phyloP scores from a whole-genome alignment of 1,284 basidiomycete species.

The Polyporus tsugae region DNA sequence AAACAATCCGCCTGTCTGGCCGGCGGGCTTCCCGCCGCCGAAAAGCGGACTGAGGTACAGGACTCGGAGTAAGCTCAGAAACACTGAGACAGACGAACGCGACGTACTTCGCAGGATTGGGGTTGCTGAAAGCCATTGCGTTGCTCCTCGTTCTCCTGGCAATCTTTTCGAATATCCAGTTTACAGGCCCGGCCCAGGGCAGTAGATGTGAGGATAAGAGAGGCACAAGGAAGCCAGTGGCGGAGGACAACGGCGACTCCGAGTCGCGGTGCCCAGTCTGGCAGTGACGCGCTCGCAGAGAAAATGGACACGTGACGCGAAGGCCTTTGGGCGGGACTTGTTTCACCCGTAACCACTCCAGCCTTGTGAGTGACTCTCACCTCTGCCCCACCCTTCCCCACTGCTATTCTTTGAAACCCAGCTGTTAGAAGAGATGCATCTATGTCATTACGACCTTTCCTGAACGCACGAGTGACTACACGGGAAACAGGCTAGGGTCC shows the following conservation, averaged over 20 bases:
- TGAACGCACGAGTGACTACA: background rate
- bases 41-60: constrained; percentile 43
- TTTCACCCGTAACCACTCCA: constrained; percentile 1
- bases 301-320: background rate
- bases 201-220: background rate
- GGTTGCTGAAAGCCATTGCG: constrained; percentile 8
- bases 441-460: background rate
- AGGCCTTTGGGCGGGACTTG: background rate
- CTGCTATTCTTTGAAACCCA: background rate
- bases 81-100: background rate
- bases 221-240: background rate
- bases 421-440: too few species aligned
- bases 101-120: constrained; percentile 13
- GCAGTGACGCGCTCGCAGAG: background rate
- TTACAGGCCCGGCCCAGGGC: background rate
- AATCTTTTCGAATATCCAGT: background rate
- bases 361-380: background rate
- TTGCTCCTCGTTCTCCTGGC: background rate
- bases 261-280: background rate
- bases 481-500: background rate
- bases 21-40: constrained; percentile 50
- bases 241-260: background rate
- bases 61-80: background rate
- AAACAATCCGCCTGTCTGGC: constrained; percentile 40
- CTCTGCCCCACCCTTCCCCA: background rate